These are phyloP conservation scores for Crucibulum laeve DNA, from an alignment of 768 basidiomycete species.

Conservation along the genomic window DNA sequence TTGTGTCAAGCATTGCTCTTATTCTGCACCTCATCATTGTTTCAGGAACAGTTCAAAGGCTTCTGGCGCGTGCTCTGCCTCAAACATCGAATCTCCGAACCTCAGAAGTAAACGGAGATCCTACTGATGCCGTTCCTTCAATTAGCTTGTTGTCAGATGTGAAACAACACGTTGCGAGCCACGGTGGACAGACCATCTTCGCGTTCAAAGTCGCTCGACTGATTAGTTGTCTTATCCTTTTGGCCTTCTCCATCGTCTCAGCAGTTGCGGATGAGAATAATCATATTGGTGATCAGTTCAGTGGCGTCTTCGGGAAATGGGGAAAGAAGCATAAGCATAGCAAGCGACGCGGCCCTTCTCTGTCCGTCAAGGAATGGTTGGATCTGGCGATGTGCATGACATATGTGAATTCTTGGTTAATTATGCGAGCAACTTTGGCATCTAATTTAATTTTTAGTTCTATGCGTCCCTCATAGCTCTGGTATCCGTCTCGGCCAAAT, in stretches of 20 bases:
- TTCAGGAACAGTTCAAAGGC: conserved; percentile 10
- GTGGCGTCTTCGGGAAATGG: conserved; percentile 5
- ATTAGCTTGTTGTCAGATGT: not conserved
- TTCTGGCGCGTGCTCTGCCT: conserved; percentile 9
- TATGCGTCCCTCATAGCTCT: conserved; percentile 43
- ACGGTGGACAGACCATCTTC: conserved; percentile 46
- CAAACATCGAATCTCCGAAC: conserved; percentile 19
- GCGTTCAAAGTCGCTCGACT: conserved; percentile 41
- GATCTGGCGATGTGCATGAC: conserved; percentile 25
- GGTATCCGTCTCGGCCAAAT: conserved; percentile 31
- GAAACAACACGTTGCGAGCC: conserved; percentile 31
- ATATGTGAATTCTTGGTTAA: conserved; percentile 17
- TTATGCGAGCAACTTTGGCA: not conserved
- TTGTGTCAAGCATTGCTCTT: conserved; percentile 27
- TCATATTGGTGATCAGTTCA: not conserved
- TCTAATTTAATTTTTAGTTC: conserved; percentile 18
- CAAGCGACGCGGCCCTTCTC: conserved; percentile 6
- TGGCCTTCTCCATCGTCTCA: conserved; percentile 44
- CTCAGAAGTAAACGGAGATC: conserved; percentile 20
- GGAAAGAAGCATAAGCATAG: conserved; percentile 22
- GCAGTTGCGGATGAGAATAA: conserved; percentile 27
- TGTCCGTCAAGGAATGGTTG: conserved; percentile 21
- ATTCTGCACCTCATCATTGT: conserved; percentile 11
- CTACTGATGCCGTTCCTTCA: not conserved
- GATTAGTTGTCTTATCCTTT: conserved; percentile 38